These are phyloP conservation scores for Yamadazyma conglobata DNA, from an alignment of 1,139 yeast genomes.

Conservation along the genomic window DNA sequence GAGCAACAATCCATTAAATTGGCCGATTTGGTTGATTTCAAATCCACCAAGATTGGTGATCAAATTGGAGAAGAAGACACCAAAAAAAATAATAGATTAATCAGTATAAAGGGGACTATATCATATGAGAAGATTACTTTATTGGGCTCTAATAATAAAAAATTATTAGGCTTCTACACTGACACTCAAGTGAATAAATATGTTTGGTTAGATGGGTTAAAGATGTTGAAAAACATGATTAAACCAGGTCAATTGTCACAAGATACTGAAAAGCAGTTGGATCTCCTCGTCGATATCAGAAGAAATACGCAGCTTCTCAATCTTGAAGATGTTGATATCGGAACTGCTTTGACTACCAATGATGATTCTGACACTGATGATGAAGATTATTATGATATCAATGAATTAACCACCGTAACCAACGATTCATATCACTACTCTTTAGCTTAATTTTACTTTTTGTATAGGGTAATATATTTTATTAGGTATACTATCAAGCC, in stretches of 20 bases:
- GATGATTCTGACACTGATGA: conserved; percentile 42
- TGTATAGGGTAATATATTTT: too few relatives aligned
- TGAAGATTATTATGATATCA: conserved; percentile 40
- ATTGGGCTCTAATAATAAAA: conserved; percentile 38
- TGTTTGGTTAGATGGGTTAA: conserved; percentile 80
- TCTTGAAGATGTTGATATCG: conserved; percentile 35
- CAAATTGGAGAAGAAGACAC: conserved; percentile 39
- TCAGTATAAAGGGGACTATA: conserved; percentile 51
- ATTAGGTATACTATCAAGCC: too few relatives aligned
- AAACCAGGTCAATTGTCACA: conserved; percentile 43
- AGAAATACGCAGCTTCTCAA: conserved; percentile 63
- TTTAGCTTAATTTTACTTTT: conserved; percentile 1
- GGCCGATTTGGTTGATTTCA: conserved; percentile 39
- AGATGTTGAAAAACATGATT: conserved; percentile 47
- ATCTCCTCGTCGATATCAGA: conserved; percentile 55
- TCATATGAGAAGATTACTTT: conserved; percentile 54
- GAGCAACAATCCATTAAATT: conserved; percentile 31
- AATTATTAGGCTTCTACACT: conserved; percentile 56
- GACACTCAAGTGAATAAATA: conserved; percentile 70
- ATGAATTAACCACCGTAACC: conserved; percentile 38
- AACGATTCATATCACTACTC: conserved; percentile 39
- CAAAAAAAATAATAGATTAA: conserved; percentile 35
- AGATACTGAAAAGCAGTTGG: conserved; percentile 59
- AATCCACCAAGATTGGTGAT: conserved; percentile 42
- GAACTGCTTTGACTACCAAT: conserved; percentile 29